Base-by-base conservation (phyloP, 2,329 filamentous ascomycete genomes). In the Diaporthe vaccinii region DNA sequence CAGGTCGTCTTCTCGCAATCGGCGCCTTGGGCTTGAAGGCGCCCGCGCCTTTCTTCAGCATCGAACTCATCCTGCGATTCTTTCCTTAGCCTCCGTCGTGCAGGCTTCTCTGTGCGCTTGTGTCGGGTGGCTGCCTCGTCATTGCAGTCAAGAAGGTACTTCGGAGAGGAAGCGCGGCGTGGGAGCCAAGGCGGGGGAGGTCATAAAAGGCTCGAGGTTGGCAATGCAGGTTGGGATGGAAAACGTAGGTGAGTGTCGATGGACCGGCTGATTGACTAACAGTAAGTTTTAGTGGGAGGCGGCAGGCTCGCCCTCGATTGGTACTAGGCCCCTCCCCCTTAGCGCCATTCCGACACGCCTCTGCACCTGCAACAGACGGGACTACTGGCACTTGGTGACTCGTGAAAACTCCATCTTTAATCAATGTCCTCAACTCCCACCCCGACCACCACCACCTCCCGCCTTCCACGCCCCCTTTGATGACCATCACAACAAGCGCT, bases 21-120 rank as follows among this genome's bases (percentile, higher is more conserved):
- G 90, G 90, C 78, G 90, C 90, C 85, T 93, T 95, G 59, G 93
- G 93, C 82, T 93, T 93, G 85, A 95, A 94, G 85, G 87, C 76
- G 39, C 76, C 87, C 75, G 88, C 85, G 79, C 88, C 88, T 84
- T 94, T 93, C 85, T 94, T 94, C 83, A 93, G 88, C 85, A 93
- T 93, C 76, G 88, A 89, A 84, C 89, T 91, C 87, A 93, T 93
- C 79, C 84, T 87, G 85, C 75, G n/a, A 15, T 65, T 41, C 31
- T 65, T 55, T 25, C 20, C 44, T 62, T 68, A 76, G 55, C 74
- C 74, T 74, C 74, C 74, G 74, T 76, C 72, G 53, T 71, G 57
- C 65, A 67, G 51, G 41, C 44, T 22, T 65, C 46, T 58, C 49
- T 65, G 74, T 67, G 65, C n/a, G n/a, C 31, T 39, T 51, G 49